Base-by-base conservation (phyloP, 2,329 filamentous ascomycete genomes). In the Ascomycota sp. region DNA sequence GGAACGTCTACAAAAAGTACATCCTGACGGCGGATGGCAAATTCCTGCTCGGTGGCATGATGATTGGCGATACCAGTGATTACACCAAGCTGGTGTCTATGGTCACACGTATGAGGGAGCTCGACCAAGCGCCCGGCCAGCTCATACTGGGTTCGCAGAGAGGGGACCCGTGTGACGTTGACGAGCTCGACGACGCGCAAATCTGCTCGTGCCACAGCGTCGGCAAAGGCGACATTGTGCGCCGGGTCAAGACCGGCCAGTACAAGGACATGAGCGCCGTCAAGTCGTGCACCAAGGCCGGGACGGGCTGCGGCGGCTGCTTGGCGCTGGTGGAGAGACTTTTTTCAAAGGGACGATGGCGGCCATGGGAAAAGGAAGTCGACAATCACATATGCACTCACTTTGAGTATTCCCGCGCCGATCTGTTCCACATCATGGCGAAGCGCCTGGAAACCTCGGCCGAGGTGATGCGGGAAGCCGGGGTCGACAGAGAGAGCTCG, bases 131-230 rank as follows among this genome's bases (percentile, higher is more conserved):
- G 1, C 83, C 83, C 0, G 71, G 75, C 29, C 72, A 92, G 47
- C 72, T 93, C 32, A 92, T 93, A 37, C 57, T 93, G 2, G 83
- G 83, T 1, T 70, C 74, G 0, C 69, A 69, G 39, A 79, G 75
- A 39, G 42, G 74, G 3, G 81, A 80, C 8, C 78, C 67, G 20
- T 73, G 61, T 1, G 15, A 4, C 4, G 15, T 17, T 17, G 79
- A 79, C 39, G 81, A 92, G 42, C 63, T 92, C 38, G 66, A 75
- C 30, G 80, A 89, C 44, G 80, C 79, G 0, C 85, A 93, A 46
- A 76, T 93, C 36, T 93, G 83, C 51, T 89, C 81, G 2, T 93
- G 83, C 42, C 83, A 93, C 58, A 93, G 93, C 46, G 83, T 93
- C 25, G 75, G 71, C 17, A 93, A 93, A 48, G 78, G 77, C 11